These are phyloP conservation scores for Colletotrichum australisinense DNA, from an alignment of 2,329 filamentous ascomycete species.

Conservation along the genomic window DNA sequence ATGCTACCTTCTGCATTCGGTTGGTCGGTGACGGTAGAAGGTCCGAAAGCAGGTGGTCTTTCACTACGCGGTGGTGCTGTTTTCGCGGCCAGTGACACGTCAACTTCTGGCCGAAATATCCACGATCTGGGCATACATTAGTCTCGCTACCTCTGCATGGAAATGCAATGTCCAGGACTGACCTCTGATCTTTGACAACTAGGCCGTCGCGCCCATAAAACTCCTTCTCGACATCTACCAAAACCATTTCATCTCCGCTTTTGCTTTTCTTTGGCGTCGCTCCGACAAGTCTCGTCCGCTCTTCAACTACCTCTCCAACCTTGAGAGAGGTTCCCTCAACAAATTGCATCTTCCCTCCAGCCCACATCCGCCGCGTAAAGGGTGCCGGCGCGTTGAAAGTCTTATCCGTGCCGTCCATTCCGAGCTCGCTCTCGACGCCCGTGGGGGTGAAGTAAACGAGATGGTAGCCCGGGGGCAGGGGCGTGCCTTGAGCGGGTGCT, in stretches of 20 bases:
- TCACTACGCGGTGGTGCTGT: constrained; percentile 35
- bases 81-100: constrained; percentile 30
- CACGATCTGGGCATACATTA: constrained; percentile 46
- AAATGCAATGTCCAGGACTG: neutral
- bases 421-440: constrained; percentile 65
- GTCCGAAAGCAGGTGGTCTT: neutral
- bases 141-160: neutral
- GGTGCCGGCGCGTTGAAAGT: constrained; percentile 69
- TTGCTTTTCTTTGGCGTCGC: constrained; percentile 66
- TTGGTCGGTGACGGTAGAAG: constrained; percentile 9
- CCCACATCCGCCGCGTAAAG: constrained; percentile 76
- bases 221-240: constrained; percentile 73
- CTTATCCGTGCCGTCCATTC: constrained; percentile 69
- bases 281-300: constrained; percentile 65
- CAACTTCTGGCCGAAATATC: constrained; percentile 55
- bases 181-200: constrained; percentile 66
- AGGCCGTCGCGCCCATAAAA: constrained; percentile 63
- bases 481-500: constrained; percentile 55
- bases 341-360: constrained; percentile 70
- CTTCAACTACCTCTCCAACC: constrained; percentile 66
- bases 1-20: constrained; percentile 30
- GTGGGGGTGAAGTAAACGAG: constrained; percentile 72
- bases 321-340: constrained; percentile 46
- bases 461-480: constrained; percentile 70
- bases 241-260: constrained; percentile 70